Evolutionary conservation across 164 flowering plant genomes (phyloP).

Genomic region (Umbilicus rupestris): DNA sequence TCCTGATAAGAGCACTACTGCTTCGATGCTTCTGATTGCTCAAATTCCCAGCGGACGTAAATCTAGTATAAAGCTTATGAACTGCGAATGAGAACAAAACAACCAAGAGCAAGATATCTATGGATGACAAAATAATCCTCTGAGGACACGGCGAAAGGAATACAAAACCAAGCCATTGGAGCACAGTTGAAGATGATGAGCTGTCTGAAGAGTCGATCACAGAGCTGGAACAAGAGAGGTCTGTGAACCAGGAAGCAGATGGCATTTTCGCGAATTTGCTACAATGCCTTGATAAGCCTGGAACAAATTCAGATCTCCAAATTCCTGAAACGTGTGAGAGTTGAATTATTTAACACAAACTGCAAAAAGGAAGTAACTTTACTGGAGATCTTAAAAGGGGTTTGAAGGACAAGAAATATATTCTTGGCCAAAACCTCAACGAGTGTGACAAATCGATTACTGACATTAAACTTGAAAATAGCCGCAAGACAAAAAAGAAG

Average conservation of each 20-base stretch:
- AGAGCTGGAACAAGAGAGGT: conserved; percentile 10
- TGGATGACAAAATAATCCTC: conserved; percentile 39
- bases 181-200: conserved; percentile 1
- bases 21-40: conserved; percentile 22
- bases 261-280: conserved; percentile 8
- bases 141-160: conserved; percentile 88
- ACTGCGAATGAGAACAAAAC: conserved; percentile 5
- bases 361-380: not conserved
- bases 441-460: no score
- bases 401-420: no score
- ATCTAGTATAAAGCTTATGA: conserved; percentile 15
- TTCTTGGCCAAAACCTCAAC: no score
- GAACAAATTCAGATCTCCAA: not conserved
- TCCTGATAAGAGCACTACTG: conserved; percentile 13
- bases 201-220: conserved; percentile 3
- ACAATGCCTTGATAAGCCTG: no score
- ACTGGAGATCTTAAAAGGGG: not conserved
- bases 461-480: not conserved
- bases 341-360: no score
- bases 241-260: conserved; percentile 11
- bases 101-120: conserved; percentile 22
- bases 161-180: conserved; percentile 64
- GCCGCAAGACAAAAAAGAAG: not conserved
- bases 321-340: not conserved
- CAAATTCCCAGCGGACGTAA: conserved; percentile 13